Evolutionary conservation across 805 yeast genomes (phyloP).

Genomic region (Candida xiaguanensis): DNA sequence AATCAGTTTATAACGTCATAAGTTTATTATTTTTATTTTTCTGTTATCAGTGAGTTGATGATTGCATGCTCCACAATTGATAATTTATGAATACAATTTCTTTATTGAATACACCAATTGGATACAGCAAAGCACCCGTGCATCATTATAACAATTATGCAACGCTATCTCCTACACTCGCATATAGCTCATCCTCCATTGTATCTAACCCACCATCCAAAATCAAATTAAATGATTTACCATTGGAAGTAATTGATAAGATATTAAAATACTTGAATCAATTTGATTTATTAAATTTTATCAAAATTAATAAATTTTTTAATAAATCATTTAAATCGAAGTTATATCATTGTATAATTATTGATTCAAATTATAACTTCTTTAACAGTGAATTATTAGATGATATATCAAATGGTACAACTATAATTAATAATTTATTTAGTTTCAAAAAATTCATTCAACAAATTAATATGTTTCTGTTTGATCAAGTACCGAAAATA

Average conservation of each 20-base stretch:
- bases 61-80: background rate
- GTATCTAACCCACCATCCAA: background rate
- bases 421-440: conserved; percentile 37
- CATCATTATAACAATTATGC: conserved; percentile 2
- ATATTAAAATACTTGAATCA: conserved; percentile 36
- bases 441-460: conserved; percentile 35
- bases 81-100: background rate
- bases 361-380: conserved; percentile 35
- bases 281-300: conserved; percentile 31
- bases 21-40: too few relatives aligned
- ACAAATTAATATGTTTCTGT: conserved; percentile 10
- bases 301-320: conserved; percentile 26
- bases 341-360: conserved; percentile 36
- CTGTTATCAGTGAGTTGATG: background rate
- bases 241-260: conserved; percentile 31
- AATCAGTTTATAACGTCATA: too few relatives aligned
- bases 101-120: conserved; percentile 6
- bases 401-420: conserved; percentile 14
- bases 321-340: conserved; percentile 27
- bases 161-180: background rate
- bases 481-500: conserved; percentile 13
- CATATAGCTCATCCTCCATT: background rate
- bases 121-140: conserved; percentile 7
- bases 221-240: conserved; percentile 26
- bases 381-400: conserved; percentile 26